Evolutionary conservation across 1,284 basidiomycete genomes (phyloP).

Genomic region (Cystobasidiaceae sp.): DNA sequence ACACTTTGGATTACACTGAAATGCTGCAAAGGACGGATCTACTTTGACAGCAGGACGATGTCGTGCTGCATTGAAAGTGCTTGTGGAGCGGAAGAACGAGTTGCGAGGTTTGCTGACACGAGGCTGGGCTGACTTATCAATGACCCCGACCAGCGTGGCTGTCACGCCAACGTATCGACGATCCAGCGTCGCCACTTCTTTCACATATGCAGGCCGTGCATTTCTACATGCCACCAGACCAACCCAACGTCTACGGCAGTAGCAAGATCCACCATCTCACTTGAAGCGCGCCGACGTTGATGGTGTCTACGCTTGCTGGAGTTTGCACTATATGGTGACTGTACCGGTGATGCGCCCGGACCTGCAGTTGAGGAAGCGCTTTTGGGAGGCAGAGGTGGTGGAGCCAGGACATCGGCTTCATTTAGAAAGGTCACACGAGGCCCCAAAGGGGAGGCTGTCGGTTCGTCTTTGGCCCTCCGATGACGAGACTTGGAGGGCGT

Average conservation of each 20-base stretch:
- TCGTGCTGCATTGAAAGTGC: not conserved
- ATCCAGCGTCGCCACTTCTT: not conserved
- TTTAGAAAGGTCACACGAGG: slow-evolving; percentile 28
- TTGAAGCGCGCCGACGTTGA: not conserved
- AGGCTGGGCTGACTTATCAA: not conserved
- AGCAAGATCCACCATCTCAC: not conserved
- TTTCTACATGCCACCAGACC: slow-evolving; percentile 20
- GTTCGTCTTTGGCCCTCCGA: not conserved
- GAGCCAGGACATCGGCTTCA: not conserved
- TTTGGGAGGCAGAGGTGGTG: slow-evolving; percentile 5
- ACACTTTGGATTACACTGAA: no score
- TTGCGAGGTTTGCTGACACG: not conserved
- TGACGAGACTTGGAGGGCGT: not conserved
- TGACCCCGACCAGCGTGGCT: not conserved
- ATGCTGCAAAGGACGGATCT: not conserved
- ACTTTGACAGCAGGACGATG: not conserved
- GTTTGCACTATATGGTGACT: not conserved
- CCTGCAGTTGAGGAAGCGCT: not conserved
- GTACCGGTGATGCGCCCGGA: not conserved
- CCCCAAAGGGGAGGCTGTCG: not conserved
- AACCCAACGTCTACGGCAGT: slow-evolving; percentile 14
- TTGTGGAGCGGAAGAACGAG: not conserved
- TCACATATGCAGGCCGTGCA: slow-evolving; percentile 13
- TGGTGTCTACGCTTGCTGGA: not conserved
- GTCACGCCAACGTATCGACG: not conserved